Percentiles rank a stretch among this genome's conserved stretches.
These are phyloP conservation scores for Sequoia sempervirens DNA, from an alignment of 75 land plant genomes.

Conservation along the genomic window DNA sequence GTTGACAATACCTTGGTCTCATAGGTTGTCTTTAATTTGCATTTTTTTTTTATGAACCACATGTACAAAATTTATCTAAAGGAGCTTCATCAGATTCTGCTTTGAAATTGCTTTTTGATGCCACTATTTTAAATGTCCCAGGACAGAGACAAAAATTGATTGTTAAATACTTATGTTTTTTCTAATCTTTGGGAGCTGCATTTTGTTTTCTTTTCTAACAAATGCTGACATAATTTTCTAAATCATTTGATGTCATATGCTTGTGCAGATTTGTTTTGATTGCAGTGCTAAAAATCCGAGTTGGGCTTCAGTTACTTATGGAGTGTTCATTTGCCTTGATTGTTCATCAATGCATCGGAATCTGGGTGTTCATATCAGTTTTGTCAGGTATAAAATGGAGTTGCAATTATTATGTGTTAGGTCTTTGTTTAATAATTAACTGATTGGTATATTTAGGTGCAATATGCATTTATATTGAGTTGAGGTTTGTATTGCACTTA, in stretches of 20 bases:
- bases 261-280: constrained; percentile 50
- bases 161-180: neutral
- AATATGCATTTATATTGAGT: neutral
- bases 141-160: neutral
- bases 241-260: neutral
- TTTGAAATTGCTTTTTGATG: neutral
- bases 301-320: constrained; percentile 56
- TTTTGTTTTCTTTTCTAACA: neutral
- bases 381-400: constrained; percentile 33
- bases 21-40: neutral
- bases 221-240: neutral
- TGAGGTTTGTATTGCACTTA: neutral
- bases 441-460: neutral
- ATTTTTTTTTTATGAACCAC: neutral
- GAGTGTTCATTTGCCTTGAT: constrained; percentile 53
- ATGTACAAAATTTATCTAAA: neutral
- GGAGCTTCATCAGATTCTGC: neutral
- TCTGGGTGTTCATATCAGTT: constrained; percentile 58
- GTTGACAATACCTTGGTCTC: neutral
- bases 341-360: constrained; percentile 55
- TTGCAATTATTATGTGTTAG: neutral
- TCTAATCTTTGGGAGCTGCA: neutral
- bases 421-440: neutral
- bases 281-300: constrained; percentile 56
- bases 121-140: neutral